Base-by-base conservation (phyloP, 352 stramenopile species). In the Globisporangium middletonii region DNA sequence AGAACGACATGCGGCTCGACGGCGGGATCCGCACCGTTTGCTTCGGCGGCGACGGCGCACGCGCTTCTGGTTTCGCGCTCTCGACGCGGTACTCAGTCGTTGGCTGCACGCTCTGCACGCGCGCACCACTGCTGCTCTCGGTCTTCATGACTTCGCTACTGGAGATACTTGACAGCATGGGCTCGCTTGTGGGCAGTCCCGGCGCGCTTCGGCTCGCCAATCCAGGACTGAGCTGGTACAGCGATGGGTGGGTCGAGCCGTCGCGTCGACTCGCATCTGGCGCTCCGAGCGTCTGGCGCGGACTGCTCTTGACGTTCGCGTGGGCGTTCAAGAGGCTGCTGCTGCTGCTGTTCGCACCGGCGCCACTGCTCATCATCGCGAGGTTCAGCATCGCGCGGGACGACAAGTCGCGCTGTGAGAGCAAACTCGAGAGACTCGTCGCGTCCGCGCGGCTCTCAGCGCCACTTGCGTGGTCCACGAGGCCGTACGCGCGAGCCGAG, bases 1-100 rank as follows among this genome's bases (percentile, higher is more conserved):
- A 93, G 46, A 95, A 95, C 43, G 85, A 95, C 85, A 95, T 95
- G n/a, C 83, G 71, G 60, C 83, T 94, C 42, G 70, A 78, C 41
- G 67, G 53, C 13, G 67, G 64, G 37, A 75, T 75, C 4, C 60
- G 67, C 23, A 65, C 59, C 0, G 59, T 65, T 38, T 48, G 64
- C 43, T 55, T 66, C 19, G 53, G 62, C 16, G 60, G 60, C 28
- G 57, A 57, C n/a, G 56, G 53, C 48, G 7, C 50, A 35, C 18
- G 18, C 23, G 37, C 53, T 26, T 55, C 33, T 15, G 27, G 26
- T 0, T 41, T 37, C 16, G 48, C 11, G 15, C 16, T 27, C 38
- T 57, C 49, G n/a, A n/a, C n/a, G 19, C 23, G 50, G 9, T 58
- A 55, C 4, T 42, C 57, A 3, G 41, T 33, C 3, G 33, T 6